Base-by-base conservation (phyloP, 768 basidiomycete species). In the Cytidiella melzeri region DNA sequence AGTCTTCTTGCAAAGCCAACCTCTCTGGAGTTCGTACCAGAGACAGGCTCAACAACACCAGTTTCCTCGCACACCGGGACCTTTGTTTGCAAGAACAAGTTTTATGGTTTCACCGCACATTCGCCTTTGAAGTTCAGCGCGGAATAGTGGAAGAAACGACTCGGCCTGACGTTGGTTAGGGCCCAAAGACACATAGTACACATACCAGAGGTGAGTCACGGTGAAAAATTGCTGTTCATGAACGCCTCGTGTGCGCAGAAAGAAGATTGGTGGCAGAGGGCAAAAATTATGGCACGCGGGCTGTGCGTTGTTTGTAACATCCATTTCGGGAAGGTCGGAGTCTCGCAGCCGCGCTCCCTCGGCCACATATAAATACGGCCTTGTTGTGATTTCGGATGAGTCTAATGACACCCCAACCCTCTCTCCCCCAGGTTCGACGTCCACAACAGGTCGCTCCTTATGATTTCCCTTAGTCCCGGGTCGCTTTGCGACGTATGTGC, bases 401-500 rank as follows among this genome's bases (percentile, higher is more conserved):
- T 55, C 61, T 57, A 64, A 64, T 64, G 62, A 57, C 48, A 55
- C 42, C 55, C 56, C 61, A 50, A 56, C 50, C 54, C 51, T 55
- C 49, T 55, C 56, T 54, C 47, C 30, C 30, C 15, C 61, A 60
- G 62, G 49, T 59, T 38, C 47, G 41, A 52, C 57, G 36, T 53
- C 50, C 45, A 49, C 57, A 49, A 59, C 54, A 57, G 59, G 56
- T 57, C 55, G 51, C 50, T 60, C 55, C 38, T 56, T 57, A 90
- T 90, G 87, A 80, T 90, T 72, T 84, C 87, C 66, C 84, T 90
- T 63, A 76, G 72, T 72, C 79, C 84, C 67, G 84, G 84, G 69
- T 88, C 84, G 66, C 75, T 82, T 67, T 90, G 87, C 82, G 87
- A 90, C 76, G 87, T 90, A 63, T 90, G 87, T 74, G 87, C 87